These are phyloP conservation scores for Galerina sulciceps DNA, from an alignment of 768 basidiomycete species.

Conservation along the genomic window DNA sequence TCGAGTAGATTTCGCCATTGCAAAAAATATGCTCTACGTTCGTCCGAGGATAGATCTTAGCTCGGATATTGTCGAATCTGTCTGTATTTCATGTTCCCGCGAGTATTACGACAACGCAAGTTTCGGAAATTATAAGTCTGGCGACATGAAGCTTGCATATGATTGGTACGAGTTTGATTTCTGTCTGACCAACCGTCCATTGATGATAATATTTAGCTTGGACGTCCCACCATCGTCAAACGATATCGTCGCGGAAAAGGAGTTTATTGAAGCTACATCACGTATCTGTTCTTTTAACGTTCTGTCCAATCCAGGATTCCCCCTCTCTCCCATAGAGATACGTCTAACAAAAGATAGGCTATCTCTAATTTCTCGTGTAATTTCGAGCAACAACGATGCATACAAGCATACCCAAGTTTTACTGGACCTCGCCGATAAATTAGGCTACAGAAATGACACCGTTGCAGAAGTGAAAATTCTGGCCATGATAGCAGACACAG, in stretches of 20 bases:
- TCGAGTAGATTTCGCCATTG: slow-evolving; percentile 64
- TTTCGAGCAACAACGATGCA: slow-evolving; percentile 83
- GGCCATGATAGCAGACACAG: slow-evolving; percentile 91
- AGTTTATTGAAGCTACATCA: slow-evolving; percentile 98
- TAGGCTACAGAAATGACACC: slow-evolving; percentile 75
- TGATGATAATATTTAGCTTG: slow-evolving; percentile 54
- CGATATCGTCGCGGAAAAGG: slow-evolving; percentile 68
- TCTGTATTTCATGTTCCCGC: slow-evolving; percentile 78
- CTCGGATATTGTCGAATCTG: slow-evolving; percentile 62
- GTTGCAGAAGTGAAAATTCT: slow-evolving; percentile 82
- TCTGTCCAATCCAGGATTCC: slow-evolving; percentile 70
- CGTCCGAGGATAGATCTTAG: slow-evolving; percentile 54
- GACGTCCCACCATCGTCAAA: slow-evolving; percentile 72
- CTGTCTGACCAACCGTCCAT: slow-evolving; percentile 6
- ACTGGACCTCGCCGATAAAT: slow-evolving; percentile 86
- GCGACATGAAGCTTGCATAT: slow-evolving; percentile 97
- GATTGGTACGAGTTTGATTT: slow-evolving; percentile 67
- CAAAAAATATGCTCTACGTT: slow-evolving; percentile 59
- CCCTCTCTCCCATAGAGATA: slow-evolving; percentile 91
- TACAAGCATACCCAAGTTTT: slow-evolving; percentile 93
- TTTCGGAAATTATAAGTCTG: slow-evolving; percentile 88
- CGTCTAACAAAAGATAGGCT: slow-evolving; percentile 90
- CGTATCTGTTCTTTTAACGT: slow-evolving; percentile 93
- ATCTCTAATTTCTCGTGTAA: slow-evolving; percentile 82
- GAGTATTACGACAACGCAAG: slow-evolving; percentile 97